Percentiles rank a stretch among this genome's conserved stretches.
These are phyloP conservation scores for Lactarius psammicola DNA, from an alignment of 768 basidiomycete genomes.

Conservation along the genomic window DNA sequence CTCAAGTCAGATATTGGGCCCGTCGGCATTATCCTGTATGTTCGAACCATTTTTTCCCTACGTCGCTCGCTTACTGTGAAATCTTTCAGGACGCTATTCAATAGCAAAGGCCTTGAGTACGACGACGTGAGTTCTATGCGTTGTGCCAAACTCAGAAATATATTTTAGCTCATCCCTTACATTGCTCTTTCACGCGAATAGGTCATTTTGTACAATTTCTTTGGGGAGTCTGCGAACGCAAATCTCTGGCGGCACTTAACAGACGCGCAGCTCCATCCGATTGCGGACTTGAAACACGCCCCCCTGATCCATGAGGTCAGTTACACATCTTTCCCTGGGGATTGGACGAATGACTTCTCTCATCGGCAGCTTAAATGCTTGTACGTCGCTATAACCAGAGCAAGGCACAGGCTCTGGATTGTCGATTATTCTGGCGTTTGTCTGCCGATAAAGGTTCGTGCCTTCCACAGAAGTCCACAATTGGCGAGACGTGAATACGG, in stretches of 20 bases:
- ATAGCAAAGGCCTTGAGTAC: constrained; percentile 68
- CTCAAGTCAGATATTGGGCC: constrained; percentile 54
- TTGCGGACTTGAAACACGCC: background rate
- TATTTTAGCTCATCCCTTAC: background rate
- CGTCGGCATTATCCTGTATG: constrained; percentile 58
- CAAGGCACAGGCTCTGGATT: constrained; percentile 69
- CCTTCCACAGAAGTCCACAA: constrained; percentile 34
- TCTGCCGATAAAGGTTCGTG: constrained; percentile 44
- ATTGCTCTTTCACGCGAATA: constrained; percentile 29
- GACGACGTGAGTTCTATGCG: constrained; percentile 46
- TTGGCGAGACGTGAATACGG: background rate
- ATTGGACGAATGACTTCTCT: background rate
- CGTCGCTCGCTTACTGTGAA: background rate
- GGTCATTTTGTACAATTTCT: constrained; percentile 77
- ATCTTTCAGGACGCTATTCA: constrained; percentile 49
- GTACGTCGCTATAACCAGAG: constrained; percentile 70
- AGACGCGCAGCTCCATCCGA: background rate
- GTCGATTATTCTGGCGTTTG: constrained; percentile 53
- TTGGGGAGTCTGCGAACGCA: constrained; percentile 57
- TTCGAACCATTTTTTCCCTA: background rate
- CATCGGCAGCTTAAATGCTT: constrained; percentile 55
- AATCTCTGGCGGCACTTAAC: constrained; percentile 17
- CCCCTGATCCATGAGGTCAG: constrained; percentile 20
- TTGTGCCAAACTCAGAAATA: background rate
- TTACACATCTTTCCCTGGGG: background rate